A percentile compares a stretch with the other conserved stretches of the same genome.
Evolutionary conservation across 2,329 filamentous ascomycete species (phyloP).

Genomic region (Cladosporium sp.): DNA sequence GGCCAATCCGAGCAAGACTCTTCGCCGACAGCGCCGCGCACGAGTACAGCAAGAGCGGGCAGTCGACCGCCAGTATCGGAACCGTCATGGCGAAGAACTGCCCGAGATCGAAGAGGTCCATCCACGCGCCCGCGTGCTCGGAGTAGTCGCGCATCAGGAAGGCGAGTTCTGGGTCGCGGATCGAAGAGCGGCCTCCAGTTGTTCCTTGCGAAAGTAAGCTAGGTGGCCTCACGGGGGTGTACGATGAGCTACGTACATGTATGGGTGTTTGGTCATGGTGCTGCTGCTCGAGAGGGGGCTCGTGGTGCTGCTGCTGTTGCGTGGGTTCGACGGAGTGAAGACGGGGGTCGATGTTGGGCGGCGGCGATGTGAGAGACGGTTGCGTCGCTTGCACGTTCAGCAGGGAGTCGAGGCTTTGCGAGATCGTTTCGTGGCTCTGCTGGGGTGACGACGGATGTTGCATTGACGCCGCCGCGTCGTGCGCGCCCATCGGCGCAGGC

Average conservation of each 20-base stretch:
- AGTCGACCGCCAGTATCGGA: conserved; percentile 48
- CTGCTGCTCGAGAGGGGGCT: neutral
- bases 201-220: conserved; percentile 27
- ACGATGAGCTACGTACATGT: conserved; percentile 28
- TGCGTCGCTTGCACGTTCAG: conserved; percentile 34
- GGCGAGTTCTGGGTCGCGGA: conserved; percentile 35
- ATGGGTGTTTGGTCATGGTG: conserved; percentile 11
- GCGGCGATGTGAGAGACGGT: conserved; percentile 29
- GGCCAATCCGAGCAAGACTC: conserved; percentile 50
- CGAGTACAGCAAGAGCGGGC: conserved; percentile 46
- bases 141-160: conserved; percentile 56
- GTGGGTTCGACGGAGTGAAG: conserved; percentile 21
- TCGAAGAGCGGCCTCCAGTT: conserved; percentile 18
- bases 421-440: conserved; percentile 12
- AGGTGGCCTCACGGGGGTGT: conserved; percentile 19
- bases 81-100: conserved; percentile 56
- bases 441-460: conserved; percentile 18
- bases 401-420: conserved; percentile 50
- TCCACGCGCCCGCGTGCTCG: conserved; percentile 53
- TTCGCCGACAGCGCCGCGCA: conserved; percentile 58
- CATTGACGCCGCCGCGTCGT: conserved; percentile 20
- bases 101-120: conserved; percentile 52
- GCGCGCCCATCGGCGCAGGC: conserved; percentile 19
- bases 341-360: conserved; percentile 26
- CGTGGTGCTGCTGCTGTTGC: neutral